Conservation (phyloP, 306 rosid genomes). For the Cucumis hystrix region DNA sequence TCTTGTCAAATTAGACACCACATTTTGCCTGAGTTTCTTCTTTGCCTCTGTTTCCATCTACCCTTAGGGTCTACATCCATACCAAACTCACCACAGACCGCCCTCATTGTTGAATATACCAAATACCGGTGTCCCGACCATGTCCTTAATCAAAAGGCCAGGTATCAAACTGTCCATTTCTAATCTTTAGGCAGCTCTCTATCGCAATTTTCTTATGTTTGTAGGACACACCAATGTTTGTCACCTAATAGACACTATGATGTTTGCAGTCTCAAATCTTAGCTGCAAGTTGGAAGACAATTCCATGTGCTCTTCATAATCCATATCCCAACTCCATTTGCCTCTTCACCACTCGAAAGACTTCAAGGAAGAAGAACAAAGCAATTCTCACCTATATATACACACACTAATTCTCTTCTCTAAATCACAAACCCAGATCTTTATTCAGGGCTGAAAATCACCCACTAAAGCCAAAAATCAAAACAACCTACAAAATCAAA, state of each 20-base stretch:
- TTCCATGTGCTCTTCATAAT: slow-evolving; percentile 2
- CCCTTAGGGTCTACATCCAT: not conserved
- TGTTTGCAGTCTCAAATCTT: slow-evolving; percentile 4
- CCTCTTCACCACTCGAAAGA: slow-evolving; percentile 6
- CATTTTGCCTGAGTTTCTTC: not conserved
- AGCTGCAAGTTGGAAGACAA: slow-evolving; percentile 9
- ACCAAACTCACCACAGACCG: not conserved
- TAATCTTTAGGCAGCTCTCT: slow-evolving; percentile 1
- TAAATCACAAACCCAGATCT: slow-evolving; percentile 3
- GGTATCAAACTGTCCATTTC: slow-evolving; percentile 6
- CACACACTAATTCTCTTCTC: not conserved
- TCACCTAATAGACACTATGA: slow-evolving; percentile 1
- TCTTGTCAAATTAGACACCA: slow-evolving; percentile 1
- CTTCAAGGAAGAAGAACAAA: not conserved
- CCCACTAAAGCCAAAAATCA: not conserved
- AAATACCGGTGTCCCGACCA: not conserved
- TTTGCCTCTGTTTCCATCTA: not conserved
- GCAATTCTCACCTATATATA: not conserved
- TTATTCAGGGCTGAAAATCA: not conserved
- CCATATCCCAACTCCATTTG: not conserved
- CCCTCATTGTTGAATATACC: not conserved
- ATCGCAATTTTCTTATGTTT: not conserved
- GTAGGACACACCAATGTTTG: slow-evolving; percentile 6
- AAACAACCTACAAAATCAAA: not conserved
- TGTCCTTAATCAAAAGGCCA: slow-evolving; percentile 1